Conservation (phyloP, 768 basidiomycete species). For the Tulasnella sp. region DNA sequence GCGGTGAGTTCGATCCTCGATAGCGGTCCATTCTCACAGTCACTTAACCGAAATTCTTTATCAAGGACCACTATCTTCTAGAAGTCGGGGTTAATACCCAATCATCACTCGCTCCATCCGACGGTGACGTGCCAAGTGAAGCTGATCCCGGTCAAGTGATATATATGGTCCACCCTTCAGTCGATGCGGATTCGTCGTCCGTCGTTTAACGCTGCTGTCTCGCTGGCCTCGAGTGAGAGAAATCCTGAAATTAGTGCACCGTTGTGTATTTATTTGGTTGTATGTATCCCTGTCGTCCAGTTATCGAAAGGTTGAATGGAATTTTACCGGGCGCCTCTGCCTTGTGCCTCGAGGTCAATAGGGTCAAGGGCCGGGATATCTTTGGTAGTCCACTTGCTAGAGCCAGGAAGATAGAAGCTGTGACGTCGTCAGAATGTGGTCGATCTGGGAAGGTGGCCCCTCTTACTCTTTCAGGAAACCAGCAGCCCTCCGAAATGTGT, state of each 20-base stretch:
- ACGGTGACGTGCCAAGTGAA: constrained; percentile 44
- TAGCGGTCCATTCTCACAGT: not conserved
- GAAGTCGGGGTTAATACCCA: constrained; percentile 78
- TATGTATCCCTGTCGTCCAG: not conserved
- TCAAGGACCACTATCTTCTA: constrained; percentile 74
- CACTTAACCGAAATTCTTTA: not conserved
- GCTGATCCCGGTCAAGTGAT: constrained; percentile 60
- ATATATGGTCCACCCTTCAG: constrained; percentile 86
- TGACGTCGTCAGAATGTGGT: no score
- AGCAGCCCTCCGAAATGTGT: no score
- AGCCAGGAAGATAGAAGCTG: no score
- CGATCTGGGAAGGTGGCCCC: no score
- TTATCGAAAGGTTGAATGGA: no score
- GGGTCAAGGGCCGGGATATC: no score
- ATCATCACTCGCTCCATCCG: constrained; percentile 59
- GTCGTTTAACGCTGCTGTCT: not conserved
- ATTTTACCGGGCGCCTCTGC: no score
- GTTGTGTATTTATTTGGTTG: not conserved
- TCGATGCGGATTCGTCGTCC: constrained; percentile 51
- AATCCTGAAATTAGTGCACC: not conserved
- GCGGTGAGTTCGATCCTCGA: constrained; percentile 49
- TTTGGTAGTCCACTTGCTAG: no score
- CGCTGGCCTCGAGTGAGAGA: not conserved
- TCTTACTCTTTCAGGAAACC: no score
- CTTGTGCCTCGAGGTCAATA: no score